phyloP scores from a whole-genome alignment of 352 stramenopile species.

The Halophytophthora batemanensis region DNA sequence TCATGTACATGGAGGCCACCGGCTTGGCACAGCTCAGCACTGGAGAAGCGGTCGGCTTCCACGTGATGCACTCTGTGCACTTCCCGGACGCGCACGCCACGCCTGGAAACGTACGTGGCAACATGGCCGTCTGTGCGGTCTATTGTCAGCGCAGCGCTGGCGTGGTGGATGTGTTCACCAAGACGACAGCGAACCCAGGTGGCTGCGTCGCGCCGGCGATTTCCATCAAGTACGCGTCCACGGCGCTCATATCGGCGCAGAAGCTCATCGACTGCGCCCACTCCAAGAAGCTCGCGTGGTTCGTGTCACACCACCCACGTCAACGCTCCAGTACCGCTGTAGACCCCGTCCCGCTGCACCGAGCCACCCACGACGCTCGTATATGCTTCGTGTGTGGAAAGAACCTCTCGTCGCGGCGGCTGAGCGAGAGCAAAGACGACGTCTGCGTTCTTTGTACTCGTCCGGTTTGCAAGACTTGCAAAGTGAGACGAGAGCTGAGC shows the following conservation, averaged over 20 bases:
- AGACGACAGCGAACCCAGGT: constrained; percentile 34
- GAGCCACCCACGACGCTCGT: constrained; percentile 4
- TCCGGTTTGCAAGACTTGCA: constrained; percentile 21
- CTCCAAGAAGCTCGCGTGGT: constrained; percentile 51
- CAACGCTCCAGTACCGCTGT: constrained; percentile 7
- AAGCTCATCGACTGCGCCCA: constrained; percentile 47
- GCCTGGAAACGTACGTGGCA: constrained; percentile 38
- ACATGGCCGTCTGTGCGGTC: constrained; percentile 48
- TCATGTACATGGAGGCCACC: constrained; percentile 36
- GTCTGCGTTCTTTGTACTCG: constrained; percentile 25
- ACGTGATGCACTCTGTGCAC: constrained; percentile 58
- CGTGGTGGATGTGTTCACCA: constrained; percentile 45
- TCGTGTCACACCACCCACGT: constrained; percentile 9
- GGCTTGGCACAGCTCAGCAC: constrained; percentile 33
- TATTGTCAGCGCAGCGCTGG: constrained; percentile 50
- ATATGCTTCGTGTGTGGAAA: constrained; percentile 28
- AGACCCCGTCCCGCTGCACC: constrained; percentile 9
- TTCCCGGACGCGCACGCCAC: constrained; percentile 44
- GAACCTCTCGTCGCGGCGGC: constrained; percentile 10
- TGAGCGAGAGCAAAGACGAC: constrained; percentile 23
- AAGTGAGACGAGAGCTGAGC: constrained; percentile 21
- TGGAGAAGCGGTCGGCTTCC: constrained; percentile 56
- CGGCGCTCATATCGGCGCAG: constrained; percentile 41
- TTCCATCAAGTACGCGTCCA: constrained; percentile 40
- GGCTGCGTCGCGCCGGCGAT: constrained; percentile 42